Evolutionary conservation across 148 eudicot species (phyloP).

Genomic region (Vaccinium darrowii): DNA sequence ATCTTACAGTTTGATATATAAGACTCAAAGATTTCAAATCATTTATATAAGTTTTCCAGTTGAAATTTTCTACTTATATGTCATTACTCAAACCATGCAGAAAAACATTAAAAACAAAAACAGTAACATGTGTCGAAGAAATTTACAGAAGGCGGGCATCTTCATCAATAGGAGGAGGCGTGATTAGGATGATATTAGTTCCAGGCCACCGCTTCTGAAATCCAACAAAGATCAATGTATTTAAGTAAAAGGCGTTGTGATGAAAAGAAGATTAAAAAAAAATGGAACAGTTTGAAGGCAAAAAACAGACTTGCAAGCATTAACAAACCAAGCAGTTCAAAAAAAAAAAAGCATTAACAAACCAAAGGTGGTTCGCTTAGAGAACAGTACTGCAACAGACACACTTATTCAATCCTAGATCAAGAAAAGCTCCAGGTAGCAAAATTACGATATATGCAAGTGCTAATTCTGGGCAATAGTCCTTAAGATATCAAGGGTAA

Average conservation of each 20-base stretch:
- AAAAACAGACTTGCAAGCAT: neutral
- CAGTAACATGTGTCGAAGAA: neutral
- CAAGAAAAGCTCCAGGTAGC: neutral
- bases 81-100: neutral
- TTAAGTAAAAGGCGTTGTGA: neutral
- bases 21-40: neutral
- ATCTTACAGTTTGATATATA: neutral
- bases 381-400: neutral
- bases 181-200: conserved; percentile 49
- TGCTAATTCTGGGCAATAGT: neutral
- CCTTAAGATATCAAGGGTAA: too few species aligned
- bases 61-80: neutral
- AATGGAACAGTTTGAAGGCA: neutral
- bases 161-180: conserved; percentile 96
- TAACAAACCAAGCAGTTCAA: neutral
- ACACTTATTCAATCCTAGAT: neutral
- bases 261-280: neutral
- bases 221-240: conserved; percentile 11
- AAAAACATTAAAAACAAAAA: neutral
- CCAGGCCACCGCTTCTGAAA: conserved; percentile 70
- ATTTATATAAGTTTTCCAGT: neutral
- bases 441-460: neutral
- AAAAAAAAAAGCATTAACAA: neutral
- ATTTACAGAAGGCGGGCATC: conserved; percentile 61
- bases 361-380: neutral